Percentiles rank a stretch among this genome's conserved stretches.
Evolutionary conservation across 1,284 basidiomycete genomes (phyloP).

Genomic region (Macrocybe sp.): DNA sequence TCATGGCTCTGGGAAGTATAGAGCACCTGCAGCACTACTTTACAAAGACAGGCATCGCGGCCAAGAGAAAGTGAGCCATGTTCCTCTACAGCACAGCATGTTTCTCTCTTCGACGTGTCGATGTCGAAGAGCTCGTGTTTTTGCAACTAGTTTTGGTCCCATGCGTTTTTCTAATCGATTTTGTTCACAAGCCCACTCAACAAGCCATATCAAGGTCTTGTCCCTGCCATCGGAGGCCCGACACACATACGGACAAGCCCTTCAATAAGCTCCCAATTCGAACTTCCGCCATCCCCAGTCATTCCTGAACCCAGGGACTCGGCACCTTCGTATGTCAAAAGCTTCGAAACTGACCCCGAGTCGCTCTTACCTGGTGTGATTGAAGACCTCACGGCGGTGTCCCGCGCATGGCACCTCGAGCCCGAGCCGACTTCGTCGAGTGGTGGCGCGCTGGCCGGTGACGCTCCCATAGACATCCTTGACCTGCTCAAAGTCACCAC

Average conservation of each 20-base stretch:
- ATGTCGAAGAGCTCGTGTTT: too few species aligned
- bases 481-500: conserved; percentile 70
- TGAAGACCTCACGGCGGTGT: conserved; percentile 60
- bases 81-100: background rate
- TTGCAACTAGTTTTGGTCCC: background rate
- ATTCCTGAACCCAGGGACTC: conserved; percentile 42
- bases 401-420: conserved; percentile 45
- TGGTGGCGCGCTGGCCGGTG: conserved; percentile 1
- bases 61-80: conserved; percentile 62
- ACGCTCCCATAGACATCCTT: conserved; percentile 49
- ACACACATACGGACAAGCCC: conserved; percentile 38
- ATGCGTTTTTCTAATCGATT: conserved; percentile 3
- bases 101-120: too few species aligned
- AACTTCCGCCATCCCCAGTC: conserved; percentile 66
- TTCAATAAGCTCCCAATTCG: conserved; percentile 40
- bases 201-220: conserved; percentile 55
- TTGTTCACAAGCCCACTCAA: conserved; percentile 39
- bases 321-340: conserved; percentile 52
- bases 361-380: conserved; percentile 66
- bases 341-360: conserved; percentile 67
- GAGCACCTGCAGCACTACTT: conserved; percentile 87
- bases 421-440: background rate
- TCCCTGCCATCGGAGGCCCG: conserved; percentile 67
- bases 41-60: conserved; percentile 74
- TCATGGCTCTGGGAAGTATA: conserved; percentile 82